Base-by-base conservation (phyloP, 345 rosid genomes). In the Clarkia xantiana region DNA sequence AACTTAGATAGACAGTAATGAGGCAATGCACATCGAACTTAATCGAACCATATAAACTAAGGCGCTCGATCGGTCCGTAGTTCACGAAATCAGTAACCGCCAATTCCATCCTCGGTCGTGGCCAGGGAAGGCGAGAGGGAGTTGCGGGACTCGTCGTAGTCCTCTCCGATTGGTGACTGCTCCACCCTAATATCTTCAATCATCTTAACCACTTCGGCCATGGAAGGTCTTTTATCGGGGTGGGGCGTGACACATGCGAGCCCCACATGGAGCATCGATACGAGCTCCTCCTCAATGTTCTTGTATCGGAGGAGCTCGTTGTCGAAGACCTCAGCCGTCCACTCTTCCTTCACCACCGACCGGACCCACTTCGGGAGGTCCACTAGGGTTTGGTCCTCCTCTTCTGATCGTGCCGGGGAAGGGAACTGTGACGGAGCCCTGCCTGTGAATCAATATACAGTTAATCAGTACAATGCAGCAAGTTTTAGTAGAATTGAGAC, bases 281-380 rank as follows among this genome's bases (percentile, higher is more conserved):
- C 88, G 42, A 89, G 84, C 52, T 86, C 95, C 57, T 83, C 95
- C 56, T 83, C 94, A 12, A 90, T 86, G 67, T 90, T 86, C 69
- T 90, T 90, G 57, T 90, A 90, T 81, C 97, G 81, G 63, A 90
- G 20, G 36, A 90, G 84, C 63, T 90, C 97, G 62, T 77, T 78
- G 64, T 90, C 97, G 61, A 90, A 90, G 59, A 90, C 95, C 69
- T 90, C 97, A 6, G 94, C 90, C 12, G 97, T 90, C 95, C 95
- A 86, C 64, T 86, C 97, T 65, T 90, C 95, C 72, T 77, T 90
- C 39, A 90, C 95, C 25, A 90, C 94, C 1, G 95, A 90, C 58
- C 84, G 64, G 41, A 90, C 97, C 97, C 97, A 86, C 47, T 74
- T 90, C 0, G 95, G 94, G 48, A 90, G 82, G 57, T 90, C 97